phyloP scores from a whole-genome alignment of 345 rosid species.

The Eucalyptus cloeziana region DNA sequence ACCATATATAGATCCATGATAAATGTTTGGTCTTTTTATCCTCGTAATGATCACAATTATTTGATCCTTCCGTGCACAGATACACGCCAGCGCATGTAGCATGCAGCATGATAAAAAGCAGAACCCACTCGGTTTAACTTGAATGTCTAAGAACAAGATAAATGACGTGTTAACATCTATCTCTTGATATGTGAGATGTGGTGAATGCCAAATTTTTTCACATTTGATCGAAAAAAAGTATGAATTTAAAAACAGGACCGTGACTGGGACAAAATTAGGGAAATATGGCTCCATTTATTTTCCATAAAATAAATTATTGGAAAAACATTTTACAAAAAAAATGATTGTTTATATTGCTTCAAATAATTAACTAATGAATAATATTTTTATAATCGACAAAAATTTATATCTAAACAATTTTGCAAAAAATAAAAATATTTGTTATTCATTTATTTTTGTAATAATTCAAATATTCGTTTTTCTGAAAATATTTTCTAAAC shows the following conservation, averaged over 20 bases:
- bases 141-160: neutral
- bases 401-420: too few species aligned
- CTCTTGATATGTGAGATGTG: rapidly evolving
- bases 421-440: too few species aligned
- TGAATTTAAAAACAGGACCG: too few species aligned
- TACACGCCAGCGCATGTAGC: neutral
- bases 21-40: neutral
- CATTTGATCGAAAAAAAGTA: neutral
- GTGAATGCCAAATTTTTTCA: neutral
- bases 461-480: rapidly evolving
- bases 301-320: neutral
- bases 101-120: neutral
- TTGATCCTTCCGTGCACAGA: neutral
- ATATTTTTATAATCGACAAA: too few species aligned
- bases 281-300: neutral
- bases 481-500: too few species aligned
- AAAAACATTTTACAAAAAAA: too few species aligned
- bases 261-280: neutral
- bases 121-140: neutral
- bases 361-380: too few species aligned
- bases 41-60: neutral
- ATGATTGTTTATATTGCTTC: neutral
- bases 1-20: neutral
- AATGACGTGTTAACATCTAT: rapidly evolving
- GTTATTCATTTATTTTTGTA: rapidly evolving